These are phyloP conservation scores for Hypoxylon cercidicola DNA, from an alignment of 495 filamentous ascomycete species.

Conservation along the genomic window DNA sequence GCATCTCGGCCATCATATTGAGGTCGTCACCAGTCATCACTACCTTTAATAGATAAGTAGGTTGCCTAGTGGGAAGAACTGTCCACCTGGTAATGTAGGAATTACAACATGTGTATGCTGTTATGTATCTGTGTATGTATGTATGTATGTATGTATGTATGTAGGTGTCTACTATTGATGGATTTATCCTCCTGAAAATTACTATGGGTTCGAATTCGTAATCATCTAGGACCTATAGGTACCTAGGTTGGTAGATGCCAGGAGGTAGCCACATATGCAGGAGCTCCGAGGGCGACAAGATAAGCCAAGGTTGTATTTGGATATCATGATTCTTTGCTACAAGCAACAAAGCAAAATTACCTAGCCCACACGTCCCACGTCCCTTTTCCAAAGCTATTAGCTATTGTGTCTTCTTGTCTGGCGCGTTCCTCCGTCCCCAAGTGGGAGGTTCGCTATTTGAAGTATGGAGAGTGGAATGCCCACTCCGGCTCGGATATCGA, in stretches of 20 bases:
- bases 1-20: slow-evolving; percentile 1
- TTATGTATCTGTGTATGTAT: no score
- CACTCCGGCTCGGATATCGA: slow-evolving; percentile 19
- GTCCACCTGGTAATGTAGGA: no score
- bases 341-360: slow-evolving; percentile 32
- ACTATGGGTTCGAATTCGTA: no score
- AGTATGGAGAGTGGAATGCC: background rate
- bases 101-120: no score
- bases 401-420: slow-evolving; percentile 1
- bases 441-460: background rate
- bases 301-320: slow-evolving; percentile 34
- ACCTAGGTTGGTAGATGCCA: no score
- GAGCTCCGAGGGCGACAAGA: slow-evolving; percentile 6
- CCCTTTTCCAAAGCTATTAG: slow-evolving; percentile 34
- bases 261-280: slow-evolving; percentile 6
- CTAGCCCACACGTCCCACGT: slow-evolving; percentile 2
- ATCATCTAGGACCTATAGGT: no score
- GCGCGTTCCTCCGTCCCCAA: background rate
- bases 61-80: background rate
- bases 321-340: slow-evolving; percentile 35
- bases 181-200: no score
- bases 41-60: background rate
- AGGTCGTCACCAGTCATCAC: slow-evolving; percentile 23
- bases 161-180: no score
- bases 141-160: no score